Base-by-base conservation (phyloP, 495 filamentous ascomycete genomes). In the Talaromyces thailandensis region DNA sequence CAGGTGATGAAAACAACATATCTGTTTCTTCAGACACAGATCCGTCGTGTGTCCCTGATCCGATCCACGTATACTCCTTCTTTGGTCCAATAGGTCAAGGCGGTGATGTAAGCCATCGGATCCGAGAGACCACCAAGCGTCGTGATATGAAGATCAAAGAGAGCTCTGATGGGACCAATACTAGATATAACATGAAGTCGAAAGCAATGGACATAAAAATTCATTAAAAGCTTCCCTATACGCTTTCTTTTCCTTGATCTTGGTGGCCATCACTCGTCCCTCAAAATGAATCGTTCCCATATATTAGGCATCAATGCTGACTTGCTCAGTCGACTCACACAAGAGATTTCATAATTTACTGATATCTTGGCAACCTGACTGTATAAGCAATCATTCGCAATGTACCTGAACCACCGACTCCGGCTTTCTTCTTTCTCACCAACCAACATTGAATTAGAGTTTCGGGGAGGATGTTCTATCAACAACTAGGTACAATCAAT, bases 91-190 rank as follows among this genome's bases (percentile, higher is more conserved):
- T 11, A 23, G 16, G 51, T 5, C n/a, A 31, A 57, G 75, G 76
- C 73, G 68, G 73, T 68, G 71, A 69, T 64, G 65, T 58, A 40
- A 23, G 53, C 23, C 23, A 14, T 26, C 45, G 51, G 32, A 56
- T 31, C 57, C 51, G 51, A n/a, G 50, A 32, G 55, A 57, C 26
- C 55, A 57, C 53, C 56, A 55, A 58, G 62, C 53, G 31, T 61
- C 32, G 64, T 65, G 52, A 64, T 66, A 69, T 76, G 76, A 78
- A 58, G 71, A 65, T 67, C 74, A 78, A 79, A 79, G 76, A 79
- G 76, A 79, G 76, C 76, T 76, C 76, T 78, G 76, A 79, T 76
- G 68, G 73, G 70, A 50, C 14, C 26, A 24, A 3, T 55, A 26
- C 51, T 14, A 55, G 51, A 40, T 55, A 16, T 24, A 21, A 55